phyloP scores from a whole-genome alignment of 768 basidiomycete genomes.

The Collybia nuda region DNA sequence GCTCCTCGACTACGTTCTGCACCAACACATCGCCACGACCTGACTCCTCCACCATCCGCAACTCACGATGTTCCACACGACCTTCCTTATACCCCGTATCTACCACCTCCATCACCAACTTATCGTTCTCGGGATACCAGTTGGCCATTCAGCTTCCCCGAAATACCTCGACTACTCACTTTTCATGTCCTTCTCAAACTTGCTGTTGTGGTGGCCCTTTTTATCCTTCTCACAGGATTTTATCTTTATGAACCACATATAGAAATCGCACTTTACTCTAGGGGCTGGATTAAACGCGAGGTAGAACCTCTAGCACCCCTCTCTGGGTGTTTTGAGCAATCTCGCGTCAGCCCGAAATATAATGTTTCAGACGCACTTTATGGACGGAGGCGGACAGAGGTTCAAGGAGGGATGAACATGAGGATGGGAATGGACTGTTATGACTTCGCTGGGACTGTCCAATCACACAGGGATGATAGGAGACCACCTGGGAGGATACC shows the following conservation, averaged over 20 bases:
- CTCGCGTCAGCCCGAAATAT: conserved; percentile 62
- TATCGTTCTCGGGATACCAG: conserved; percentile 23
- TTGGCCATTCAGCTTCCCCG: conserved; percentile 16
- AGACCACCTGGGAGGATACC: conserved; percentile 19
- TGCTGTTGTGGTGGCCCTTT: conserved; percentile 32
- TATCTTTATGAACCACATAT: conserved; percentile 81
- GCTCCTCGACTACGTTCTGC: conserved; percentile 28
- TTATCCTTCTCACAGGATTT: conserved; percentile 46
- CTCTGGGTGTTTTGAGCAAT: conserved; percentile 71
- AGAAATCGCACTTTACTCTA: conserved; percentile 78
- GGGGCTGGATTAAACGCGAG: conserved; percentile 72
- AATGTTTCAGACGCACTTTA: conserved; percentile 66
- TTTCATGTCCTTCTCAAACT: conserved; percentile 42
- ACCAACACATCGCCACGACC: conserved; percentile 14
- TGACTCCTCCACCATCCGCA: conserved; percentile 20
- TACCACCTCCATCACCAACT: conserved; percentile 20
- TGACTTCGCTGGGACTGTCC: conserved; percentile 86
- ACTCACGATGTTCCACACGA: conserved; percentile 13
- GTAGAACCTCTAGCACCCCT: conserved; percentile 66
- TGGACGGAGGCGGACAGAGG: conserved; percentile 62
- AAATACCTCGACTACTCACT: conserved; percentile 33
- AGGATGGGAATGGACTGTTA: conserved; percentile 88
- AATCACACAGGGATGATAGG: conserved; percentile 19
- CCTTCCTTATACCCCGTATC: conserved; percentile 13
- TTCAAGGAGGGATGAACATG: conserved; percentile 81